phyloP scores from a whole-genome alignment of 2,329 filamentous ascomycete species.

The Aspergillus pseudoglaucus region DNA sequence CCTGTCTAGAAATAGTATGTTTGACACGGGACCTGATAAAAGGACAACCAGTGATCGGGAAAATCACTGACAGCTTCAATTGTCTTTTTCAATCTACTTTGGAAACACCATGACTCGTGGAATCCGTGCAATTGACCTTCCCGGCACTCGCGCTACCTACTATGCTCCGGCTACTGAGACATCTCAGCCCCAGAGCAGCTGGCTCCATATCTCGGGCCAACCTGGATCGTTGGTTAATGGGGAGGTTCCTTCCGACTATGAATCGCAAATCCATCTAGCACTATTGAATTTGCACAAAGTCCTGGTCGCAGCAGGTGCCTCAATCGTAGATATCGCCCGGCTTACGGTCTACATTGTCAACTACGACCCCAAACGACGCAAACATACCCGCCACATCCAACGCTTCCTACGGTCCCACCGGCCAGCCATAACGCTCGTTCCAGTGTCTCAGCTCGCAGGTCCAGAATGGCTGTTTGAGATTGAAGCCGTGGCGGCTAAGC shows the following conservation, averaged over 20 bases:
- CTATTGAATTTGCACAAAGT: constrained; percentile 34
- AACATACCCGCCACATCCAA: constrained; percentile 34
- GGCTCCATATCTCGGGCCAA: constrained; percentile 26
- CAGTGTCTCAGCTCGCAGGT: constrained; percentile 35
- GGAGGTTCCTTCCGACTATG: constrained; percentile 31
- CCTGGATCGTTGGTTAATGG: constrained; percentile 27
- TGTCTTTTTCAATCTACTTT: too few species aligned
- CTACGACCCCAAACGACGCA: constrained; percentile 33
- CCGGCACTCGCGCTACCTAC: constrained; percentile 7
- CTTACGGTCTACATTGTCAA: constrained; percentile 41
- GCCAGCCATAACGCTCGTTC: constrained; percentile 39
- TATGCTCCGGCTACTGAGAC: constrained; percentile 10
- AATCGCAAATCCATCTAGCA: constrained; percentile 38
- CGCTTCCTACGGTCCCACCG: constrained; percentile 26
- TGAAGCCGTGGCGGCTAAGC: constrained; percentile 27
- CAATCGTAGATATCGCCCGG: constrained; percentile 35
- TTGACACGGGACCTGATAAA: too few species aligned
- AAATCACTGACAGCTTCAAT: too few species aligned
- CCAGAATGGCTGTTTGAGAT: constrained; percentile 40
- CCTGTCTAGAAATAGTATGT: too few species aligned
- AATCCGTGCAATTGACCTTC: constrained; percentile 2
- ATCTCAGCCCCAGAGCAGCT: neutral
- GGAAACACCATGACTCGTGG: too few species aligned
- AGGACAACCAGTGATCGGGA: too few species aligned
- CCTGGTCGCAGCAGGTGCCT: constrained; percentile 31